Base-by-base conservation (phyloP, 208 protist genomes). In the Tritrichomonas musculus region DNA sequence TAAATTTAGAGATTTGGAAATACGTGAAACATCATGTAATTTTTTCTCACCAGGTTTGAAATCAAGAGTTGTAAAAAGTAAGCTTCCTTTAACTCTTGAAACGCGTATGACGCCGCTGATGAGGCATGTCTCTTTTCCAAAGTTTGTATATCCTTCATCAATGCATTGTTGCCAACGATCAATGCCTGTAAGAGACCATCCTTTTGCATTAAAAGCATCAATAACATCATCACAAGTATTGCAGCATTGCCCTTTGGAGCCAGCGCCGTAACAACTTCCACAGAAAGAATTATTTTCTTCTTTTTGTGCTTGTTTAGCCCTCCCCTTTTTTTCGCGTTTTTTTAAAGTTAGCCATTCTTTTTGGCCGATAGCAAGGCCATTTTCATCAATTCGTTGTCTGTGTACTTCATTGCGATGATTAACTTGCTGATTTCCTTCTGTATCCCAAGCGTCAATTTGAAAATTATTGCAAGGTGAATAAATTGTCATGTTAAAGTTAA, bases 91-190 rank as follows among this genome's bases (percentile, higher is more conserved):
- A 20, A 57, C 47, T 2, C 47, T 41, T 57, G 41, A 3, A 60
- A 88, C 41, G 0, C 30, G 4, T 17, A 88, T 57, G 8, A 53
- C 47, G 27, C 77, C 77, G 9, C 27, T 44, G 25, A 88, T 5
- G 17, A 53, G 25, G n/a, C 77, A 88, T 8, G n/a, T 88, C 57
- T 88, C 77, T 39, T 88, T 53, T 13, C 77, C 77, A 50, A 88
- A 30, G 39, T 88, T 36, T 39, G 47, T 22, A 47, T 88, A 88
- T 14, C 77, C 77, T 50, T 88, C 77, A 57, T 88, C 77, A 57
- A 88, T 50, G 27, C 77, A 88, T 49, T 88, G 77, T 57, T 88
- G 77, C 77, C 77, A 88, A 9, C 47, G 41, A 88, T 88, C 77
- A 9, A 88, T 57, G 25, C 47, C 41, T 22, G 25, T 20, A 57